These are phyloP conservation scores for Ogataea pini DNA, from an alignment of 805 yeast genomes.

Conservation along the genomic window DNA sequence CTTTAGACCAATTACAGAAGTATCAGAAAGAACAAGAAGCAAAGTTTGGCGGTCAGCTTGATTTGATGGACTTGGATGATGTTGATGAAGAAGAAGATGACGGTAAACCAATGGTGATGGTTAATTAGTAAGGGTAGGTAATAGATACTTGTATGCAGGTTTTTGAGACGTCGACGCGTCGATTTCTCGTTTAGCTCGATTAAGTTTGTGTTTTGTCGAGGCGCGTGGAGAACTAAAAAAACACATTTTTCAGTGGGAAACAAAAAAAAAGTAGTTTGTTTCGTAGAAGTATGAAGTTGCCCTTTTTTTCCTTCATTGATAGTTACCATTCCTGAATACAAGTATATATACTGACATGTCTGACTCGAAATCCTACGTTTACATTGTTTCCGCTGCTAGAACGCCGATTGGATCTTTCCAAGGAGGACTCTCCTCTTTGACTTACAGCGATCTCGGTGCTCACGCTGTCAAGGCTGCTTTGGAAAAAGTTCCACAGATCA, in stretches of 20 bases:
- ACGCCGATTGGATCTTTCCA: conserved; percentile 96
- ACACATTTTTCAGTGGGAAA: conserved; percentile 2
- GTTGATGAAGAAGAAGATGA: conserved; percentile 14
- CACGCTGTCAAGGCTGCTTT: conserved; percentile 90
- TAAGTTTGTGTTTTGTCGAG: not conserved
- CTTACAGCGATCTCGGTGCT: conserved; percentile 85
- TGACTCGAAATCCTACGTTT: conserved; percentile 49
- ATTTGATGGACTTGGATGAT: conserved; percentile 35
- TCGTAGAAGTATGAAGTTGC: not conserved
- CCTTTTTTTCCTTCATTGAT: not conserved
- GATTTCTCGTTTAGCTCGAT: conserved; percentile 8
- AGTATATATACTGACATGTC: not conserved
- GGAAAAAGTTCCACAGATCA: conserved; percentile 76
- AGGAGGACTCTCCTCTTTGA: conserved; percentile 73
- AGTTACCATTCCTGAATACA: not conserved
- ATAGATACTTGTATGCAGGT: no score
- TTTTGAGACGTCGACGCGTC: not conserved
- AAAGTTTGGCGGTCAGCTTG: conserved; percentile 19
- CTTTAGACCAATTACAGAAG: conserved; percentile 59
- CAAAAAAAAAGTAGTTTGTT: not conserved
- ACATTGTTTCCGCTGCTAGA: conserved; percentile 88
- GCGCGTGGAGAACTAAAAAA: not conserved
- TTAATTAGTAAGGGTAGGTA: not conserved
- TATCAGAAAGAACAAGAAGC: conserved; percentile 55
- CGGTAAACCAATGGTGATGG: not conserved